A percentile compares a stretch with the other conserved stretches of the same genome.
Conservation (phyloP, 2,329 filamentous ascomycete species). For the Colletotrichum cuscutae region DNA sequence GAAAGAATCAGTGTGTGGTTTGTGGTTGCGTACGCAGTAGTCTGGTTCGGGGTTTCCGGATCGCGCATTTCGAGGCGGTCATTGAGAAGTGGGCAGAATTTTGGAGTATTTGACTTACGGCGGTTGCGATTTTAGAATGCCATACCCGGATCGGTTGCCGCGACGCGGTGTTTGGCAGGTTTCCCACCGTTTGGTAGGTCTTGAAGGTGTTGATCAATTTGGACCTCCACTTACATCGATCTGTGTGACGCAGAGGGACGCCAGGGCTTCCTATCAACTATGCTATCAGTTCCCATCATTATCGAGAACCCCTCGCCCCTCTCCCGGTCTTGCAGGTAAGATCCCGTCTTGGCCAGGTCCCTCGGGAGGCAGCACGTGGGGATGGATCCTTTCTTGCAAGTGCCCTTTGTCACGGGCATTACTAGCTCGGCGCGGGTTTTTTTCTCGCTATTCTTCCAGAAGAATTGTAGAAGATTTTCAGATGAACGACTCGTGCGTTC, state of each 20-base stretch:
- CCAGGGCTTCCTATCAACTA: neutral
- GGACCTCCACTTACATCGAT: neutral
- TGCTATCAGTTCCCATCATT: neutral
- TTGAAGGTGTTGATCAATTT: neutral
- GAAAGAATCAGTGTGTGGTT: neutral
- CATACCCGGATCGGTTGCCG: neutral
- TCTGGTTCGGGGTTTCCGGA: neutral
- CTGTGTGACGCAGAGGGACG: neutral
- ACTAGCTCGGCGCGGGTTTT: neutral
- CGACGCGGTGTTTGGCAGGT: neutral
- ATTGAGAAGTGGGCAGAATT: neutral
- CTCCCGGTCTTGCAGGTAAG: neutral
- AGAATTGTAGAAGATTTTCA: neutral
- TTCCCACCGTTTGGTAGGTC: neutral
- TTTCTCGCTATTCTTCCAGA: neutral
- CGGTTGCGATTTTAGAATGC: neutral
- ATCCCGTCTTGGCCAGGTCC: neutral
- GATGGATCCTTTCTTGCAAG: neutral
- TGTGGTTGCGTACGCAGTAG: neutral
- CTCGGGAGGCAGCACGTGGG: neutral
- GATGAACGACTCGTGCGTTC: slow-evolving; percentile 22
- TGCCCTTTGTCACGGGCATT: neutral
- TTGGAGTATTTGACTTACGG: neutral
- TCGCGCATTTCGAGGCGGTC: neutral
- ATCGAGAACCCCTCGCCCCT: neutral